Conservation (phyloP, 2,329 filamentous ascomycete species). For the Epichloe uncinata region DNA sequence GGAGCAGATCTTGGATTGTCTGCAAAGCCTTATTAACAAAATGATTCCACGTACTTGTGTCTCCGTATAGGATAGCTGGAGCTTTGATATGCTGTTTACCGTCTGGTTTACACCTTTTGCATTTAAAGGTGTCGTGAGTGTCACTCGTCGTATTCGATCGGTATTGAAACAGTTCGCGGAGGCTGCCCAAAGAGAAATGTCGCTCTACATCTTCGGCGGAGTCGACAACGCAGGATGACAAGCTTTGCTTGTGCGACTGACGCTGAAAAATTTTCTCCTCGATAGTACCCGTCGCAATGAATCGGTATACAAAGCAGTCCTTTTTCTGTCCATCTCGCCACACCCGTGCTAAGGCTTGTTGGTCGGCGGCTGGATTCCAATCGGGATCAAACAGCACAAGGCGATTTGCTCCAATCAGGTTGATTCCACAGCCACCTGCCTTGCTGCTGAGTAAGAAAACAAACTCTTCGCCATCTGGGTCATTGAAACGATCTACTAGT, state of each 20-base stretch:
- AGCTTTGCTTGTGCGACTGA: conserved; percentile 92
- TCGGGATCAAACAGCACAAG: conserved; percentile 93
- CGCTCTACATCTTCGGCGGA: conserved; percentile 93
- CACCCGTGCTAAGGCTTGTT: conserved; percentile 90
- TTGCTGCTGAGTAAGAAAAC: conserved; percentile 95
- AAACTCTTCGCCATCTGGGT: conserved; percentile 80
- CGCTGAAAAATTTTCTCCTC: conserved; percentile 99
- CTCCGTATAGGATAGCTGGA: conserved; percentile 89
- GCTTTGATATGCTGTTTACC: conserved; percentile 82
- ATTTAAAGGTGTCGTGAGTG: conserved; percentile 98
- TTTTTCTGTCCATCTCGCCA: conserved; percentile 99
- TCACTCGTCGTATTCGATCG: conserved; percentile 74
- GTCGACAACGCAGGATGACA: conserved; percentile 93
- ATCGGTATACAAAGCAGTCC: conserved; percentile 98
- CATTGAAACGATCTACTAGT: conserved; percentile 94
- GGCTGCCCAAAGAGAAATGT: conserved; percentile 83
- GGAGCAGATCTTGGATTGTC: conserved; percentile 77
- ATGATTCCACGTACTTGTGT: conserved; percentile 99
- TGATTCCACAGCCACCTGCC: conserved; percentile 90
- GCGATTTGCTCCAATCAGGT: conserved; percentile 86
- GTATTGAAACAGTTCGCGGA: conserved; percentile 92
- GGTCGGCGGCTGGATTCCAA: conserved; percentile 96
- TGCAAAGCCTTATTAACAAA: conserved; percentile 71
- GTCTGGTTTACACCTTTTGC: conserved; percentile 82
- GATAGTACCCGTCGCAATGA: conserved; percentile 94